Percentiles rank a stretch among this genome's conserved stretches.
Evolutionary conservation across 2,329 filamentous ascomycete species (phyloP).

Genomic region (Fusarium tupiense): DNA sequence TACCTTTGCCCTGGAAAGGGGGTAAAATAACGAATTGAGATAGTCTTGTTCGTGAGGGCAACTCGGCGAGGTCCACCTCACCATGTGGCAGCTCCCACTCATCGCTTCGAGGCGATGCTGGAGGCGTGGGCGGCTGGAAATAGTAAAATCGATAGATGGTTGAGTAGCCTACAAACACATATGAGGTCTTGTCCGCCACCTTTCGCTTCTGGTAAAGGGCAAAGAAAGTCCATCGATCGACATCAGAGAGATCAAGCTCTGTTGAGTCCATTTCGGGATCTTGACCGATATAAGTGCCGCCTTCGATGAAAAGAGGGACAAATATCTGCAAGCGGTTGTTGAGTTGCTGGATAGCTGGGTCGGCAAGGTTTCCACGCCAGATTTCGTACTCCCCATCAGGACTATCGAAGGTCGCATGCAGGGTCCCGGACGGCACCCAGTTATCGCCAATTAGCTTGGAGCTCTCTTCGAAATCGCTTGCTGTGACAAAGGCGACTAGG

Average conservation of each 20-base stretch:
- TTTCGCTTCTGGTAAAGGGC: conserved; percentile 78
- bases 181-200: conserved; percentile 61
- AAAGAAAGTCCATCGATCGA: conserved; percentile 91
- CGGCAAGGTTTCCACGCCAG: conserved; percentile 80
- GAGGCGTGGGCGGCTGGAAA: conserved; percentile 60
- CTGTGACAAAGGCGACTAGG: conserved; percentile 73
- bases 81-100: conserved; percentile 58
- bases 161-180: conserved; percentile 87
- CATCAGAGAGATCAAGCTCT: conserved; percentile 74
- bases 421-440: conserved; percentile 79
- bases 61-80: conserved; percentile 63
- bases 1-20: conserved; percentile 82
- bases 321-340: conserved; percentile 85
- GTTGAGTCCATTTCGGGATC: conserved; percentile 62
- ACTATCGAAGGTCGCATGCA: conserved; percentile 70
- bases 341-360: conserved; percentile 75
- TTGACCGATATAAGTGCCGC: conserved; percentile 76
- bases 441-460: conserved; percentile 56
- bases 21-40: conserved; percentile 94
- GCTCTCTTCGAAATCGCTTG: conserved; percentile 68
- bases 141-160: conserved; percentile 90
- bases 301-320: conserved; percentile 90
- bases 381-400: conserved; percentile 79
- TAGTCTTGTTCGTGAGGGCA: conserved; percentile 83
- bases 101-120: conserved; percentile 48